Evolutionary conservation across 2,329 filamentous ascomycete species (phyloP), one percentile per base, ranked within the genome.

Genomic region (Leptographium galeiforme): DNA sequence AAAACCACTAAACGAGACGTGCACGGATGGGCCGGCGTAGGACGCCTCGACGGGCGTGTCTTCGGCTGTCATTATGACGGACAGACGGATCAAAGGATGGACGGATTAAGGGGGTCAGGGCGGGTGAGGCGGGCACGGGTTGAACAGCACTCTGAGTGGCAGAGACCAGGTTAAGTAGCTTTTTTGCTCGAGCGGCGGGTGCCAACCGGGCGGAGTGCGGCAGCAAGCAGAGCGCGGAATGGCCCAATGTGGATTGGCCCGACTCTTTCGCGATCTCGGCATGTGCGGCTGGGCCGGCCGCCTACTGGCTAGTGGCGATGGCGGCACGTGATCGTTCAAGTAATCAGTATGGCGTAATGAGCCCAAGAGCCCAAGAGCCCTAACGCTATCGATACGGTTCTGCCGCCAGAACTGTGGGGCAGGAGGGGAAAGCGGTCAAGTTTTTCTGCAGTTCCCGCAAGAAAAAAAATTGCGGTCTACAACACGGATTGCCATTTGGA

Each of bases 1-100:
- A 57, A 81, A 74, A 16, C 76, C 78, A 48, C 75, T 69, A 60
- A 81, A 79, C 47, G 72, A 65, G 47, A 72, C 68, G 51, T 67
- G 66, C 56, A 72, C 67, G 10, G 75, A 67, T 19, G 73, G 70
- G 34, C 72, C 68, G 44, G 63, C 50, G 55, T 57, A 60, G 53
- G 62, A 60, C 61, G 63, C 60, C 13, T 50, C 59, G 25, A 12
- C 11, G 7, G 56, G 45, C 34, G 16, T 30, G 16, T 44, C 39
- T 36, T 43, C 45, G 32, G 34, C 48, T 16, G 40, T 53, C 40
- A 48, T 55, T 45, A 18, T 36, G 51, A 30, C 14, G 34, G n/a
- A n/a, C n/a, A 39, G 19, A 19, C 2, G n/a, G 32, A 38, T 12
- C 8, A 25, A 25, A 34, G 34, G 6, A 36, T 8, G 34, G 34